A percentile compares a stretch with the other conserved stretches of the same genome.
phyloP scores from a whole-genome alignment of 805 yeast species.

The Priceomyces melissophilus region DNA sequence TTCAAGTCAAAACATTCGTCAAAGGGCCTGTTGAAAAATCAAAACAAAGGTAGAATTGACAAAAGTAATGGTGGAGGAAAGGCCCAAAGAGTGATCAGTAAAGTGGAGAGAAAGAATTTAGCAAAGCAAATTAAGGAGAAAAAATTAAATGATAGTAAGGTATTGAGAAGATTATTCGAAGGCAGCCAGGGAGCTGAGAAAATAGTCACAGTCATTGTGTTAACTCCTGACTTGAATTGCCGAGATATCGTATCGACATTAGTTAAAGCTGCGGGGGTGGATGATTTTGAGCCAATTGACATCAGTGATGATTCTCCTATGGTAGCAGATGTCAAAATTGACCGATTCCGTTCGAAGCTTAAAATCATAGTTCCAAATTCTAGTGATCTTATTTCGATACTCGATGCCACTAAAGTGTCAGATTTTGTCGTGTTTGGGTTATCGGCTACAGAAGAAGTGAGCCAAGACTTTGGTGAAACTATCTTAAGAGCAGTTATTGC shows the following conservation, averaged over 20 bases:
- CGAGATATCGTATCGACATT: conserved; percentile 52
- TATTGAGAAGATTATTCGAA: conserved; percentile 69
- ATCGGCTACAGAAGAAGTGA: conserved; percentile 83
- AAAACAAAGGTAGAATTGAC: conserved; percentile 84
- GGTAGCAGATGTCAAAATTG: conserved; percentile 50
- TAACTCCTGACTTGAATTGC: conserved; percentile 67
- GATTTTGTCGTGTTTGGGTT: conserved; percentile 90
- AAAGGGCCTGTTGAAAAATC: conserved; percentile 80
- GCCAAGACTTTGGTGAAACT: conserved; percentile 77
- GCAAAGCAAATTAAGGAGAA: conserved; percentile 73
- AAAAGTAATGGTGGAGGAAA: conserved; percentile 40
- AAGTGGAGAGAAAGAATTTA: conserved; percentile 69
- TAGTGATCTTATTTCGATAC: conserved; percentile 58
- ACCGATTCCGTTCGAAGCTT: conserved; percentile 70
- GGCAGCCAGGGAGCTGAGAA: conserved; percentile 80
- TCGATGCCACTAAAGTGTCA: conserved; percentile 85
- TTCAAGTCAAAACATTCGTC: conserved; percentile 91
- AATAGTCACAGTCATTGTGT: conserved; percentile 74
- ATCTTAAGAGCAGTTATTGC: conserved; percentile 82
- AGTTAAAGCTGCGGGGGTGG: conserved; percentile 26
- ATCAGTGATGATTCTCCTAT: conserved; percentile 42
- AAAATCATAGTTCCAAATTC: conserved; percentile 73
- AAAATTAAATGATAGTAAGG: conserved; percentile 60
- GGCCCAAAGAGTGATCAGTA: conserved; percentile 39
- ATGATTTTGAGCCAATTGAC: too few relatives aligned